Evolutionary conservation across 306 rosid species (phyloP).

Genomic region (Carpinus fangiana): DNA sequence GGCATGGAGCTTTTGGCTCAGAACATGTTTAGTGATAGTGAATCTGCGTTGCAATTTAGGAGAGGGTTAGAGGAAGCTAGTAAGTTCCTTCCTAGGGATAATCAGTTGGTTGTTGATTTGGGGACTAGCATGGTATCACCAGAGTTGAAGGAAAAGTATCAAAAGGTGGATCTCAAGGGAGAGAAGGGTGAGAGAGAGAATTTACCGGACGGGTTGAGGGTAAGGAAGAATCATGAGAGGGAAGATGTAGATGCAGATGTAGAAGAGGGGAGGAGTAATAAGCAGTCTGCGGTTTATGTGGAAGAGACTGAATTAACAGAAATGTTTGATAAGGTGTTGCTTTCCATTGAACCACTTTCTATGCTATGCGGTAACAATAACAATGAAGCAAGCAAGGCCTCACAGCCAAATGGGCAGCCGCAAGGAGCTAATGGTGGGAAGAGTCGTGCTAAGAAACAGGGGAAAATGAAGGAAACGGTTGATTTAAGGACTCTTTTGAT

Average conservation of each 20-base stretch:
- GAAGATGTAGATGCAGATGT: constrained; percentile 38
- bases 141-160: constrained; percentile 22
- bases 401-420: constrained; percentile 32
- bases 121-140: background rate
- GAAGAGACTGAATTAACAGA: constrained; percentile 50
- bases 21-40: background rate
- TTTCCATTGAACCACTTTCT: constrained; percentile 19
- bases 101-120: constrained; percentile 33
- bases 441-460: constrained; percentile 43
- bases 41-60: background rate
- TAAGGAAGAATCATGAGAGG: constrained; percentile 50
- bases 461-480: constrained; percentile 45
- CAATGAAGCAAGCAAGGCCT: constrained; percentile 13
- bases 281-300: constrained; percentile 38
- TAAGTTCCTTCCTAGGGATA: constrained; percentile 3
- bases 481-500: constrained; percentile 59
- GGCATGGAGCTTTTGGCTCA: background rate
- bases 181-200: constrained; percentile 38
- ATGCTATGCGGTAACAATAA: background rate
- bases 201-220: constrained; percentile 21
- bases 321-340: constrained; percentile 48
- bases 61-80: background rate
- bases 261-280: constrained; percentile 54
- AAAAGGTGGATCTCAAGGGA: constrained; percentile 12
- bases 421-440: constrained; percentile 29